Conservation (phyloP, 2,329 filamentous ascomycete genomes). For the Pseudogymnoascus destructans region DNA sequence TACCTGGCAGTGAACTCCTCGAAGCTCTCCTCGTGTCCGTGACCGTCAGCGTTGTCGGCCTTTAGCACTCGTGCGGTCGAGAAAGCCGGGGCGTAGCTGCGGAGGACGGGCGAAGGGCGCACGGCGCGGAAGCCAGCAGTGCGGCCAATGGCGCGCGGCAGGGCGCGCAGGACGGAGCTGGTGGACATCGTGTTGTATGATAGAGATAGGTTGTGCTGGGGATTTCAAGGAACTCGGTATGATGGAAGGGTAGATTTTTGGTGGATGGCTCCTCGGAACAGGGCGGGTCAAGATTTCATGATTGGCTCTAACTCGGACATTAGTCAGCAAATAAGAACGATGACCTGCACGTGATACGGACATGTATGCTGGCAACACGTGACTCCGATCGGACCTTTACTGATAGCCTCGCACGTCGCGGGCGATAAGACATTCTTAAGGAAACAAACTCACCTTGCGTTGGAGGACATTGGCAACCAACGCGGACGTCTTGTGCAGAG, state of each 20-base stretch:
- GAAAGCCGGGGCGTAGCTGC: constrained; percentile 3
- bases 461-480: neutral
- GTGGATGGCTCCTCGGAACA: constrained; percentile 8
- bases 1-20: constrained; percentile 99
- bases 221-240: neutral
- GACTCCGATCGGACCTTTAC: neutral
- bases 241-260: constrained; percentile 8
- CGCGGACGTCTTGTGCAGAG: neutral
- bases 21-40: constrained; percentile 94
- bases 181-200: constrained; percentile 8
- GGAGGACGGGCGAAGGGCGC: constrained; percentile 1
- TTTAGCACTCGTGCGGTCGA: constrained; percentile 35
- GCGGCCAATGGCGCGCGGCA: constrained; percentile 9
- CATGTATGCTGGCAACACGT: neutral
- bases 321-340: constrained; percentile 2
- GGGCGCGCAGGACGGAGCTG: constrained; percentile 6
- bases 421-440: constrained; percentile 6
- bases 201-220: constrained; percentile 1
- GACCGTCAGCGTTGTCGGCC: constrained; percentile 38
- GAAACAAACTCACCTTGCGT: constrained; percentile 5
- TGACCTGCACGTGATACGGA: constrained; percentile 8
- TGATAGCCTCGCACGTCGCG: constrained; percentile 2
- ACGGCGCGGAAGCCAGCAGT: constrained; percentile 2
- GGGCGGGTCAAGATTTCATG: constrained; percentile 5
- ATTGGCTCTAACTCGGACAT: neutral